phyloP scores from a whole-genome alignment of 2,329 filamentous ascomycete genomes.

The Periglandula ipomoeae region DNA sequence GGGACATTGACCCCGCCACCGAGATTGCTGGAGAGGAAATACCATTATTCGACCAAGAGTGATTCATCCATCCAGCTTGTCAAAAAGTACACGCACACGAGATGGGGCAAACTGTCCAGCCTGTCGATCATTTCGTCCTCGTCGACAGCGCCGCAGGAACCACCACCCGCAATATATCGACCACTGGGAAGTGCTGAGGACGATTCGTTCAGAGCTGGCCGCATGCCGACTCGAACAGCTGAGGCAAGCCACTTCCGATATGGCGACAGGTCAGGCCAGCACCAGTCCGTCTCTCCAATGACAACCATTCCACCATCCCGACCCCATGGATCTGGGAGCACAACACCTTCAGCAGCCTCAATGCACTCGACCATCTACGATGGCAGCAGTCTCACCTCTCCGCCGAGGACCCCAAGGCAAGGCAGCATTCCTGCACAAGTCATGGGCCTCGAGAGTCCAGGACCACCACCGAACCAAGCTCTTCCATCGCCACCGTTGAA shows the following conservation, averaged over 20 bases:
- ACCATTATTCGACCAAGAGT: constrained; percentile 3
- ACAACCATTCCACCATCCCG: not conserved
- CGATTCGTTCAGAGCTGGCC: not conserved
- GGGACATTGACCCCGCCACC: constrained; percentile 5
- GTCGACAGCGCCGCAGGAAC: not conserved
- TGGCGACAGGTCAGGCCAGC: not conserved
- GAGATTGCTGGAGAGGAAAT: constrained; percentile 5
- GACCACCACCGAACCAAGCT: constrained; percentile 36
- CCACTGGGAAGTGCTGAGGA: not conserved
- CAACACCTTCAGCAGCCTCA: not conserved
- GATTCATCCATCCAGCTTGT: not conserved
- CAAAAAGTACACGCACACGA: constrained; percentile 1
- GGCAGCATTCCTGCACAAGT: constrained; percentile 8
- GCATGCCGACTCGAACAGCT: not conserved
- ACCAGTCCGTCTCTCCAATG: not conserved
- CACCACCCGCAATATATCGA: not conserved
- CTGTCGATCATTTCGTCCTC: not conserved
- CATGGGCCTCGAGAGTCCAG: constrained; percentile 20
- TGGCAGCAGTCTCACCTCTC: not conserved
- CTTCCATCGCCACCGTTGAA: constrained; percentile 25
- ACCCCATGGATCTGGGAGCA: not conserved
- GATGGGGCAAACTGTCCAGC: constrained; percentile 6
- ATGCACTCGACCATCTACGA: not conserved
- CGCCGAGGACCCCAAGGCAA: constrained; percentile 5
- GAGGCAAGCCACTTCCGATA: not conserved